Conservation (phyloP, 2,329 filamentous ascomycete species). For the Phialophora tarda region DNA sequence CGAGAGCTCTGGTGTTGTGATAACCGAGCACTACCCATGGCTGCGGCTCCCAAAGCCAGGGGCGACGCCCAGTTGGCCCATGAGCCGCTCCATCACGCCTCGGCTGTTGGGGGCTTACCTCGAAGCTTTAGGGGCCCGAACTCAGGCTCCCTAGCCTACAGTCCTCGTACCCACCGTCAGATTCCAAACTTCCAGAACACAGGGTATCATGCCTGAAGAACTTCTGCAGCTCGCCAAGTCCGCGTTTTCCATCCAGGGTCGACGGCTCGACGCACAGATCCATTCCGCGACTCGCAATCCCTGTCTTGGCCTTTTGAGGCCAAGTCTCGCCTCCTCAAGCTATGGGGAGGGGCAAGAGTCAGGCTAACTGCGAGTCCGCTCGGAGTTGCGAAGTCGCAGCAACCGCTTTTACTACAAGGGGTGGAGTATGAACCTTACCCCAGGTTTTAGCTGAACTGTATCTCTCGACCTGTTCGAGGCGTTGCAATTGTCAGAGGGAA, state of each 20-base stretch:
- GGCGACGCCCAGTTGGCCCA: background rate
- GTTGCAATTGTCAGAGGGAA: background rate
- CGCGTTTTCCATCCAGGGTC: background rate
- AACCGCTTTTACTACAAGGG: background rate
- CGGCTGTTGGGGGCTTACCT: background rate
- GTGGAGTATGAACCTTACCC: background rate
- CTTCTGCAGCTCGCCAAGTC: background rate
- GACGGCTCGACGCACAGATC: background rate
- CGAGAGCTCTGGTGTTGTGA: background rate
- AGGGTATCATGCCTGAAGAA: background rate
- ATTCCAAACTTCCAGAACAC: background rate
- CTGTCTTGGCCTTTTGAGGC: background rate
- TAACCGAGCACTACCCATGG: background rate
- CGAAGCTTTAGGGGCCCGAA: background rate
- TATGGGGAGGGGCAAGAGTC: background rate
- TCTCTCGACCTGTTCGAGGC: background rate
- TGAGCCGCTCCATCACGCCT: background rate
- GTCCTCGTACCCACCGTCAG: background rate
- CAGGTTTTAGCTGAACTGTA: constrained; percentile 2
- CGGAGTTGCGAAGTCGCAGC: constrained; percentile 5
- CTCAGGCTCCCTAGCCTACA: background rate
- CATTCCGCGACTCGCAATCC: background rate
- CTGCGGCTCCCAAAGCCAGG: background rate
- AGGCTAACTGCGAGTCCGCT: constrained; percentile 2
- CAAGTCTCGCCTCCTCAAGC: background rate